A percentile compares a stretch with the other conserved stretches of the same genome.
These are phyloP conservation scores for Fraxinus floribunda DNA, from an alignment of 305 asterid species.

Conservation along the genomic window DNA sequence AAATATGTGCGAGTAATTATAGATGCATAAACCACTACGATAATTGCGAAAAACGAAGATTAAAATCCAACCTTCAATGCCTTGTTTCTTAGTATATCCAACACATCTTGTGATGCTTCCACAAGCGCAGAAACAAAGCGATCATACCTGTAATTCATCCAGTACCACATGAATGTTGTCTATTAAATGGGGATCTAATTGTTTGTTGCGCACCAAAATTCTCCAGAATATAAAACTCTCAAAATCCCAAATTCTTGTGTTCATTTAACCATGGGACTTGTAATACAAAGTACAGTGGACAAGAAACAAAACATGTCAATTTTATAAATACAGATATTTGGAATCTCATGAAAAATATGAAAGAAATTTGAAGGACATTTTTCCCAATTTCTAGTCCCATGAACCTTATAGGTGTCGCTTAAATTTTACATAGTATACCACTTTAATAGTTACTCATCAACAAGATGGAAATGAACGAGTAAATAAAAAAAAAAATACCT, in stretches of 20 bases:
- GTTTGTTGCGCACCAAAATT: not conserved
- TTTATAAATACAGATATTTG: not conserved
- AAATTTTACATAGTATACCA: not conserved
- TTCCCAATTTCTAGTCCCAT: not conserved
- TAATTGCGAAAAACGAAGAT: not conserved
- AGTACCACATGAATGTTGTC: not conserved
- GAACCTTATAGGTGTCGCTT: no score
- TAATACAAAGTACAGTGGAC: not conserved
- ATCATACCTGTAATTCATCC: conserved; percentile 58
- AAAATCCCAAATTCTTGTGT: not conserved
- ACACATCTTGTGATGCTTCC: conserved; percentile 78
- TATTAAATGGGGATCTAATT: not conserved
- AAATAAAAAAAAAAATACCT: conserved; percentile 45
- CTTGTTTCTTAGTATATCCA: conserved; percentile 70
- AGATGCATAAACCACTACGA: not conserved
- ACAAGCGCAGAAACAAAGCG: conserved; percentile 72
- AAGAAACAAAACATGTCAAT: not conserved
- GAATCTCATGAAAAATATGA: not conserved
- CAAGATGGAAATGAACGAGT: conserved; percentile 5
- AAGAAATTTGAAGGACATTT: not conserved
- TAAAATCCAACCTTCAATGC: conserved; percentile 70
- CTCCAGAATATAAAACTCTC: not conserved
- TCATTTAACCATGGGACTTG: not conserved
- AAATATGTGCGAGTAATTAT: not conserved
- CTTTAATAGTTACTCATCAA: not conserved